phyloP scores from a whole-genome alignment of 139 green algal genomes.

The Picochlorum sp. region DNA sequence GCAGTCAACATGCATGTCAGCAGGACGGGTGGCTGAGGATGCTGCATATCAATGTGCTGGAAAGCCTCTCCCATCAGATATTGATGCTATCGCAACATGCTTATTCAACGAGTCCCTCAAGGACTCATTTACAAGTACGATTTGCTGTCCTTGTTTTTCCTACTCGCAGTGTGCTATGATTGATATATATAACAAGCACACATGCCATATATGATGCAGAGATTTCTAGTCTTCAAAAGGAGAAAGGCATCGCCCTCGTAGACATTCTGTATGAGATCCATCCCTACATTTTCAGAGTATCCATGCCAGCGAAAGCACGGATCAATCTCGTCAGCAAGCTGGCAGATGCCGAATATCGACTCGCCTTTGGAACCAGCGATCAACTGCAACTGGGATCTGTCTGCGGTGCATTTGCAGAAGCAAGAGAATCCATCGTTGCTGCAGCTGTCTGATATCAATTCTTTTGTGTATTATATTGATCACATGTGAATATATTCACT shows the following conservation, averaged over 20 bases:
- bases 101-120: conserved; percentile 83
- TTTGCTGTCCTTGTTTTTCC: background rate
- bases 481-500: background rate
- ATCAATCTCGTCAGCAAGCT: conserved; percentile 69
- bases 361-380: conserved; percentile 76
- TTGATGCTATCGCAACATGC: conserved; percentile 53
- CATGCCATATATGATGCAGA: conserved; percentile 32
- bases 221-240: conserved; percentile 45
- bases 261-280: conserved; percentile 90
- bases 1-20: conserved; percentile 75
- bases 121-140: conserved; percentile 32
- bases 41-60: conserved; percentile 90
- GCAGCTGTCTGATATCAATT: background rate
- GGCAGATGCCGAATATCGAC: conserved; percentile 78
- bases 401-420: conserved; percentile 68
- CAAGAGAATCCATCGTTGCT: conserved; percentile 53
- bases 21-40: conserved; percentile 45
- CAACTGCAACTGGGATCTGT: conserved; percentile 79
- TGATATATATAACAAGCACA: background rate
- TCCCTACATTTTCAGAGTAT: conserved; percentile 68
- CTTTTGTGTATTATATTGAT: background rate
- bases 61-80: conserved; percentile 78
- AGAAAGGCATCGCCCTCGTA: conserved; percentile 76
- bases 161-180: background rate
- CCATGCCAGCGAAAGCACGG: conserved; percentile 49